These are phyloP conservation scores for Eimeria acervulina DNA, from an alignment of 169 alveolate genomes.

Conservation along the genomic window DNA sequence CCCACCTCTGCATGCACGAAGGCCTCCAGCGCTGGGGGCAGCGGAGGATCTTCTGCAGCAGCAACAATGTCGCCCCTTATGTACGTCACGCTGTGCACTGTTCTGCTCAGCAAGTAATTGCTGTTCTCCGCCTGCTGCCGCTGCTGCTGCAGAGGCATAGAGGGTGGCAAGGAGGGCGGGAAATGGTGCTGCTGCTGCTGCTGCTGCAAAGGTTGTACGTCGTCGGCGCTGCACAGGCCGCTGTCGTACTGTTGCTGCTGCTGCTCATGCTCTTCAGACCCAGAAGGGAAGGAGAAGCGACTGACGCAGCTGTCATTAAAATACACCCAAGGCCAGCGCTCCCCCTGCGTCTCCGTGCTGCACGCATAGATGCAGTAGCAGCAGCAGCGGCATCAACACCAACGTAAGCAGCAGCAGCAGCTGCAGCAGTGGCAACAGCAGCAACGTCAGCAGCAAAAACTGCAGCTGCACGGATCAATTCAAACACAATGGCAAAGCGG, in stretches of 20 bases:
- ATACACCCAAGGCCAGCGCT: constrained; percentile 75
- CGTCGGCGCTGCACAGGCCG: constrained; percentile 20
- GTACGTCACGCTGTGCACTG: constrained; percentile 75
- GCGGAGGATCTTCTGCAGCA: constrained; percentile 57
- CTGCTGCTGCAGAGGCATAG: constrained; percentile 9
- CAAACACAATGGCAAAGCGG: neutral
- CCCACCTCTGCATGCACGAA: constrained; percentile 63
- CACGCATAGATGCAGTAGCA: neutral
- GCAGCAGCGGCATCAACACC: neutral
- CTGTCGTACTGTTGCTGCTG: constrained; percentile 28
- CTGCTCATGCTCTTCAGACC: neutral
- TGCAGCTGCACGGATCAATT: neutral
- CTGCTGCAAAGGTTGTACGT: neutral
- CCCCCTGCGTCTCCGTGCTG: neutral
- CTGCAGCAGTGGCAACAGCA: neutral
- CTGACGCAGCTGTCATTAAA: constrained; percentile 73
- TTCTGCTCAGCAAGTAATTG: constrained; percentile 54
- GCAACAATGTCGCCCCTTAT: constrained; percentile 65
- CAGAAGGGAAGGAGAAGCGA: constrained; percentile 40
- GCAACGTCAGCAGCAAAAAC: neutral
- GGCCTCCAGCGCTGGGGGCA: constrained; percentile 60
- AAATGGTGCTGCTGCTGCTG: neutral
- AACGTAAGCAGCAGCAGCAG: constrained; percentile 9
- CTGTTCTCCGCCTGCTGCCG: constrained; percentile 38
- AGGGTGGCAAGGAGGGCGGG: neutral